Evolutionary conservation across 2,329 filamentous ascomycete genomes (phyloP), one percentile per base, ranked within the genome.

Genomic region (Hypocreales sp.): DNA sequence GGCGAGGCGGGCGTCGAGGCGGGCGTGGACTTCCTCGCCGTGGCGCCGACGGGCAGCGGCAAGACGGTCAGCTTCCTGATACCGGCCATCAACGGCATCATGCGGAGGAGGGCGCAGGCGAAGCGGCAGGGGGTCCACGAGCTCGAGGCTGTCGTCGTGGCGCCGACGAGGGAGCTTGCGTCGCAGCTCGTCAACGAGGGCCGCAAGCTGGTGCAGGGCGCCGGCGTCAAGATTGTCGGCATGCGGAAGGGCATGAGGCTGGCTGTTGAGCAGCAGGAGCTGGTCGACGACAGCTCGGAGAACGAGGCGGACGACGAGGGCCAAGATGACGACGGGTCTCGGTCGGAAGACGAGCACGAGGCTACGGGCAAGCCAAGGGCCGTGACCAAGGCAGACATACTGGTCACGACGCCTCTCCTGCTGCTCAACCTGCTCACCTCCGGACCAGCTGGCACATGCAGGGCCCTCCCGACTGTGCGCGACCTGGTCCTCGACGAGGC

Each of bases 1-100:
- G 48, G 46, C 4, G 51, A 47, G 15, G 44, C 44, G 14, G 50
- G 52, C 13, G 31, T 58, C 13, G 44, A 46, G 3, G 32, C 38
- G 10, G 50, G 50, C 7, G 59, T 87, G 5, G 77, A 98, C 56
- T 71, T 98, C 21, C 53, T 98, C 35, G 81, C 82, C 0, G 74
- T 95, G 23, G 90, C 90, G 4, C 90, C 90, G 2, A 98, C 90
- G 0, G 90, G 90, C 15, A 95, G 87, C 48, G 90, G 90, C 24
- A 98, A 98, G 61, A 98, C 90, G 0, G 60, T 98, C 36, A 83
- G 84, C 12, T 98, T 94, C 44, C 54, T 95, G 41, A 79, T 98
- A 22, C 86, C 87, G 0, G 66, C 84, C 4, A 73, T 98, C 40
- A 78, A 92, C 45, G 67, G 70, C 24, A 73, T 92, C 22, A 59